A percentile compares a stretch with the other conserved stretches of the same genome.
Conservation (phyloP, 148 eudicot genomes). For the Rhododendron molle region DNA sequence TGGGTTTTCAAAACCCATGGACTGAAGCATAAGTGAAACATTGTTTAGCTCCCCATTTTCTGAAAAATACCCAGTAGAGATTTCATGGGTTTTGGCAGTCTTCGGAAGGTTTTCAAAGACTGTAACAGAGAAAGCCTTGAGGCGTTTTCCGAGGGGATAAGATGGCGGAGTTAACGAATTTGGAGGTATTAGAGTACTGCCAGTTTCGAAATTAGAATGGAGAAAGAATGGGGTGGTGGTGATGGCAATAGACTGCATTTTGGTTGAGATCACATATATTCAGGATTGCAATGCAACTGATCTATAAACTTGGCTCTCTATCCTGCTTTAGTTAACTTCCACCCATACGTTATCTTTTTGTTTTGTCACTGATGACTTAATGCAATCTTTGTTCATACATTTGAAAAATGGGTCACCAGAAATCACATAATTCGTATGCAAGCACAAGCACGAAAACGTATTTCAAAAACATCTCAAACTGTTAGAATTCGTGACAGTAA, state of each 20-base stretch:
- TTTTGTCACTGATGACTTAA: not conserved
- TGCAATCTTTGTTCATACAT: not conserved
- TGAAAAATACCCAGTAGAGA: not conserved
- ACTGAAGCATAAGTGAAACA: slow-evolving; percentile 6
- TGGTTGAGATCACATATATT: not conserved
- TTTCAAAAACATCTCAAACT: too few species aligned
- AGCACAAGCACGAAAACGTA: too few species aligned
- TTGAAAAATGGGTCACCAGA: not conserved
- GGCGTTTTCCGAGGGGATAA: not conserved
- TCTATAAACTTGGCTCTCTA: too few species aligned
- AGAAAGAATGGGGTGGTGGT: not conserved
- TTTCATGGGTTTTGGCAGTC: not conserved
- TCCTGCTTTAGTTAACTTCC: too few species aligned
- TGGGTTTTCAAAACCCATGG: slow-evolving; percentile 18
- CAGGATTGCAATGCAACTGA: not conserved
- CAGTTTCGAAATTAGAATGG: not conserved
- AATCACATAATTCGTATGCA: too few species aligned
- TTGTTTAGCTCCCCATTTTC: not conserved
- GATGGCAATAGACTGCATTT: not conserved
- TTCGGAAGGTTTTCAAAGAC: not conserved
- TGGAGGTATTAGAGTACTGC: not conserved
- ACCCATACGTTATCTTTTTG: too few species aligned
- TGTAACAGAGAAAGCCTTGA: not conserved
- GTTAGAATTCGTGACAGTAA: too few species aligned
- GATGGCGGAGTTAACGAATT: not conserved